Evolutionary conservation across 129 eudicot genomes (phyloP).

Genomic region (Deinandra increscens): DNA sequence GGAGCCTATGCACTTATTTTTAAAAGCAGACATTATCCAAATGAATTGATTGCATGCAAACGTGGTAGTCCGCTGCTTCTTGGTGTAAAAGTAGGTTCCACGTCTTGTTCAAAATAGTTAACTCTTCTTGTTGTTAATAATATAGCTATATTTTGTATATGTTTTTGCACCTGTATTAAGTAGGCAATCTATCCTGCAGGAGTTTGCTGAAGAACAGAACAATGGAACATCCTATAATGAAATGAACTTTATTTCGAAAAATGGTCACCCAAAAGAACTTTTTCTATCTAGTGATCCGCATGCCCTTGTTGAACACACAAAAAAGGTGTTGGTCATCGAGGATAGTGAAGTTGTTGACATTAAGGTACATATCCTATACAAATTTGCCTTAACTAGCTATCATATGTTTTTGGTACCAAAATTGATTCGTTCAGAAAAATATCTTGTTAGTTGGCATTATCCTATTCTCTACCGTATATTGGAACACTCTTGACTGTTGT

Average conservation of each 20-base stretch:
- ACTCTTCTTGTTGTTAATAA: neutral
- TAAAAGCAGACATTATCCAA: slow-evolving; percentile 92
- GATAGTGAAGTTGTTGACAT: slow-evolving; percentile 91
- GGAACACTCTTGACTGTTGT: no score
- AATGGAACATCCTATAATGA: slow-evolving; percentile 60
- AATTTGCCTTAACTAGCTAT: neutral
- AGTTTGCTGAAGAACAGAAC: slow-evolving; percentile 47
- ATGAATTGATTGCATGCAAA: slow-evolving; percentile 95
- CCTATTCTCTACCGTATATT: neutral
- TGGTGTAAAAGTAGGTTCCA: slow-evolving; percentile 84
- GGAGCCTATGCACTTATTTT: slow-evolving; percentile 99
- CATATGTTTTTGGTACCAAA: slow-evolving; percentile 1
- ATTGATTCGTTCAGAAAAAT: neutral
- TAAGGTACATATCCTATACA: slow-evolving; percentile 48
- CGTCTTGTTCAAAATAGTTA: neutral
- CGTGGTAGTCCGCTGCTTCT: slow-evolving; percentile 98
- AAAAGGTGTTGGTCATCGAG: slow-evolving; percentile 86
- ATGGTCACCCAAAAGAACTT: slow-evolving; percentile 83
- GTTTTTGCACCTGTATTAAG: neutral
- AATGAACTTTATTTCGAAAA: slow-evolving; percentile 57
- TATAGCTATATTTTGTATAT: neutral
- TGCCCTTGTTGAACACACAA: slow-evolving; percentile 96
- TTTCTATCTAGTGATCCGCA: slow-evolving; percentile 89
- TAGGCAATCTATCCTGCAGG: slow-evolving; percentile 38
- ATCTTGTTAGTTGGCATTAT: neutral